Conservation (phyloP, 345 rosid genomes). For the Populus tremula region DNA sequence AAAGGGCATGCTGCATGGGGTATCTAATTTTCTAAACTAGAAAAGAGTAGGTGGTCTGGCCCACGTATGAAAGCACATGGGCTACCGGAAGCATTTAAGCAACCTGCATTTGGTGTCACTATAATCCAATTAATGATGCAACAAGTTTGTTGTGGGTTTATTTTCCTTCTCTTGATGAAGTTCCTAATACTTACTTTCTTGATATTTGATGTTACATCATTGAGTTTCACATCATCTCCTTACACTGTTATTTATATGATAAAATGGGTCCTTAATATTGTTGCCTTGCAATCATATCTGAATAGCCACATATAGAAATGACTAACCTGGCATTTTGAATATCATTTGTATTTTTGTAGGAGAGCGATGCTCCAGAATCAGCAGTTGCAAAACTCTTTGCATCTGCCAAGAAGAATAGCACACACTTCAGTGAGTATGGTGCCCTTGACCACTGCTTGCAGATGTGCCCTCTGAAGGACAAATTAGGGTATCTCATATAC, state of each 20-base stretch:
- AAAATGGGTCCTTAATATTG: not conserved
- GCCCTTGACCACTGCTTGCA: conserved; percentile 68
- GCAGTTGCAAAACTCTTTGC: conserved; percentile 95
- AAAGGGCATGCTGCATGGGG: not conserved
- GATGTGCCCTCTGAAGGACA: conserved; percentile 83
- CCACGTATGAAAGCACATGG: not conserved
- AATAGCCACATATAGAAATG: not conserved
- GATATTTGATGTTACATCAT: not conserved
- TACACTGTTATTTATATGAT: not conserved
- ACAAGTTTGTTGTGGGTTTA: not conserved
- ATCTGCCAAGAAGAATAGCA: conserved; percentile 58
- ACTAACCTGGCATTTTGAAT: not conserved
- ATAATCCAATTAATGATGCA: not conserved
- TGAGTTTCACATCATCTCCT: conserved; percentile 7
- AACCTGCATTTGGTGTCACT: not conserved
- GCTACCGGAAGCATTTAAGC: not conserved
- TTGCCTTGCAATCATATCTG: not conserved
- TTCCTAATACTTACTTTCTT: not conserved
- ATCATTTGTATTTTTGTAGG: conserved; percentile 42
- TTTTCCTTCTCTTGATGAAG: not conserved
- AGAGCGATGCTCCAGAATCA: conserved; percentile 78
- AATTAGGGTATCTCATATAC: conserved; percentile 53
- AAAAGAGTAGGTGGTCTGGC: not conserved
- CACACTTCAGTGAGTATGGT: conserved; percentile 49
- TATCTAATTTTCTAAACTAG: not conserved